Evolutionary conservation across 2,329 filamentous ascomycete genomes (phyloP), one percentile per base, ranked within the genome.

Genomic region (Fusarium sp.): DNA sequence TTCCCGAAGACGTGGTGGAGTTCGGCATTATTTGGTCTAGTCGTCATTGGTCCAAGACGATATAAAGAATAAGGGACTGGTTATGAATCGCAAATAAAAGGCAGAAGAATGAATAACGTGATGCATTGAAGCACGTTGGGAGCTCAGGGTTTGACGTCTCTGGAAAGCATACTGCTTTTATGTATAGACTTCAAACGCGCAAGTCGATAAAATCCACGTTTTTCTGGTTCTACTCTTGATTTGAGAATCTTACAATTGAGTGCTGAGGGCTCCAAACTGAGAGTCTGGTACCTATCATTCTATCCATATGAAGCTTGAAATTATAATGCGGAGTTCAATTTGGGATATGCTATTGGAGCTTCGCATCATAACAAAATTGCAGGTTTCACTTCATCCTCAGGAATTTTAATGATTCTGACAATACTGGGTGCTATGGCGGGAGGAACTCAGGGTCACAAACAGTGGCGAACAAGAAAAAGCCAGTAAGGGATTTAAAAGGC

Each of bases 1-100:
- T 65, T 76, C 60, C 48, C 67, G 55, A 73, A 74, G 68, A 76
- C 69, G 61, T 69, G 69, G 66, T 64, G 67, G 60, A 60, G 69
- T 71, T 66, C 62, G 71, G 68, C 59, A 67, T 70, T 67, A 67
- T 67, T 50, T 69, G 59, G 69, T 67, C 60, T 62, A 65, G 67
- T 73, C 58, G 66, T 73, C 50, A 58, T 59, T 60, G 72, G 72
- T 64, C 64, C 64, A 69, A 64, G 71, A 69, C 67, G 67, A 73
- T 73, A 68, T 66, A 74, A 73, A 65, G 69, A 66, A 49, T 59
- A 67, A 54, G 46, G 73, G 70, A 64, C 69, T 69, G 69, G 64
- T 56, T 66, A 69, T 57, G 67, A 70, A 59, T 61, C 38, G 54
- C 55, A 64, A 65, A 58, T 55, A 67, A 60, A 60, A 74, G 64